phyloP scores from a whole-genome alignment of 176 grass and related monocot genomes.

The Stipa capillata region DNA sequence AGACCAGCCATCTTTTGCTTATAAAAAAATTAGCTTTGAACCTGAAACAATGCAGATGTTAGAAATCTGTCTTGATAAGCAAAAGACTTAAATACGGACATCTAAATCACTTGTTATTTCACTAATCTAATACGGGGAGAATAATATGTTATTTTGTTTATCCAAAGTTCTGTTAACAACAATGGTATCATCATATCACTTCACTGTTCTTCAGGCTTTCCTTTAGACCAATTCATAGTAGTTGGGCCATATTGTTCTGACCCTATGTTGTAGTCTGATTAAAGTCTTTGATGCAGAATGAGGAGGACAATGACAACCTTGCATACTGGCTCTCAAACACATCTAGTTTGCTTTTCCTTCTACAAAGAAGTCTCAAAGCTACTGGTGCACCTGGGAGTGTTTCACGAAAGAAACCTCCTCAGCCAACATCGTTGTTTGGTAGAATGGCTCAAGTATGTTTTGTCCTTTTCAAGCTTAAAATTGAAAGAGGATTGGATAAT shows the following conservation, averaged over 20 bases:
- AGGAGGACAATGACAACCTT: constrained; percentile 66
- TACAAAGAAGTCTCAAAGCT: constrained; percentile 78
- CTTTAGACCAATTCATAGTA: background rate
- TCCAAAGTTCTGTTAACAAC: background rate
- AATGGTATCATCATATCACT: background rate
- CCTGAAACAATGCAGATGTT: background rate
- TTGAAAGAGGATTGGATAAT: background rate
- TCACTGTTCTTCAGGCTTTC: background rate
- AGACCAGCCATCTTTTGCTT: background rate
- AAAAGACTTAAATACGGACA: background rate
- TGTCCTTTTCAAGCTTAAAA: background rate
- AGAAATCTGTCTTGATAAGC: background rate
- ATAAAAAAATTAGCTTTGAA: background rate
- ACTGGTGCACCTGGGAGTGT: constrained; percentile 49
- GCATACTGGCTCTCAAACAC: constrained; percentile 84
- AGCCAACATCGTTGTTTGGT: constrained; percentile 78
- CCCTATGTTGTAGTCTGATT: background rate
- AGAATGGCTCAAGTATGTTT: constrained; percentile 85
- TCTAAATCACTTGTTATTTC: background rate
- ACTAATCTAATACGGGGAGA: background rate
- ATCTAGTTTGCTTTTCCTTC: constrained; percentile 69
- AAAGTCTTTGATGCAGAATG: constrained; percentile 44
- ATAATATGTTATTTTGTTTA: background rate
- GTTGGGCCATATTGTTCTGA: background rate
- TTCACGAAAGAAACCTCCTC: constrained; percentile 61